These are phyloP conservation scores for Crithidia brevicula DNA, from an alignment of 208 protist species.

Conservation along the genomic window DNA sequence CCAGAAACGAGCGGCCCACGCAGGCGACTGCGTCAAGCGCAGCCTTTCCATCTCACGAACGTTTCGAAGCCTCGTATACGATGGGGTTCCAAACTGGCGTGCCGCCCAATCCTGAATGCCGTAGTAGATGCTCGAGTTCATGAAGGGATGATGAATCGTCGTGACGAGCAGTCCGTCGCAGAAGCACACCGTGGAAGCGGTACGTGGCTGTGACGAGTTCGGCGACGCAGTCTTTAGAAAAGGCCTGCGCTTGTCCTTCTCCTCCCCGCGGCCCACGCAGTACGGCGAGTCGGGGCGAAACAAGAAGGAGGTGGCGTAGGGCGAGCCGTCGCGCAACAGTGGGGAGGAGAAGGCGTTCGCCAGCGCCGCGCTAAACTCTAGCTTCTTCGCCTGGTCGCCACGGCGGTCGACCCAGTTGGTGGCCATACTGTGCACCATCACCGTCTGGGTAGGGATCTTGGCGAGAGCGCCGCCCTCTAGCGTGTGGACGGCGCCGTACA, in stretches of 20 bases:
- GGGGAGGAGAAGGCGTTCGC: slow-evolving; percentile 36
- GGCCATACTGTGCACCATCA: slow-evolving; percentile 21
- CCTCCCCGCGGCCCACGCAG: slow-evolving; percentile 17
- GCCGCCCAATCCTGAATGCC: slow-evolving; percentile 34
- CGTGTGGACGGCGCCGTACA: slow-evolving; percentile 20
- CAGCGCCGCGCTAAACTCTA: slow-evolving; percentile 32
- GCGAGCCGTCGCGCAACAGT: slow-evolving; percentile 13
- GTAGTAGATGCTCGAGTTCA: slow-evolving; percentile 21
- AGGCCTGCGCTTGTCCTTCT: background rate
- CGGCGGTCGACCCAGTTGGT: slow-evolving; percentile 26
- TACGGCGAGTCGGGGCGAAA: slow-evolving; percentile 19
- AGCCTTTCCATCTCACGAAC: slow-evolving; percentile 26
- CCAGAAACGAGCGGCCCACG: slow-evolving; percentile 17
- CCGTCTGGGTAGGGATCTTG: slow-evolving; percentile 30
- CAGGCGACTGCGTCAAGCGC: slow-evolving; percentile 13
- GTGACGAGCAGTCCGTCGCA: slow-evolving; percentile 34
- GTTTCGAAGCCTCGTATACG: slow-evolving; percentile 18
- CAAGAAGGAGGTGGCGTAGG: slow-evolving; percentile 35
- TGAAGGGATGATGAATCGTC: slow-evolving; percentile 15
- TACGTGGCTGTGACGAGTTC: background rate
- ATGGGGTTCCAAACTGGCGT: slow-evolving; percentile 19
- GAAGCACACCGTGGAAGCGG: slow-evolving; percentile 24
- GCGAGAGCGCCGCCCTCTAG: slow-evolving; percentile 27
- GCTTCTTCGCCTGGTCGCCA: slow-evolving; percentile 19
- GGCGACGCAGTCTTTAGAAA: too few relatives aligned